A percentile compares a stretch with the other conserved stretches of the same genome.
phyloP scores from a whole-genome alignment of 306 rosid species.

The Neltuma alba region DNA sequence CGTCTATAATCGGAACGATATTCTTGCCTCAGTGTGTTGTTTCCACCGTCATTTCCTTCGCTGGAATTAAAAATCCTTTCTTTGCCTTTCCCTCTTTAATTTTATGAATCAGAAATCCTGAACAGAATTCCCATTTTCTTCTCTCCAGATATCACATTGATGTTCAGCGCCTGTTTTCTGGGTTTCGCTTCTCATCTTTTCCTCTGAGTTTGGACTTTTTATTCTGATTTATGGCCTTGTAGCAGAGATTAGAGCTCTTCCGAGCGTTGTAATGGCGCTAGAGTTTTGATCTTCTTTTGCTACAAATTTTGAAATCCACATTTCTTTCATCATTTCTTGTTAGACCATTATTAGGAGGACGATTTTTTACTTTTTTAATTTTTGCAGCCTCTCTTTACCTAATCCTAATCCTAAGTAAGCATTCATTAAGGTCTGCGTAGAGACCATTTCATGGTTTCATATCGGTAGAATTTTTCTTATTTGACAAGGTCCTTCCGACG shows the following conservation, averaged over 20 bases:
- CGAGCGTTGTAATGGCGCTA: conserved; percentile 14
- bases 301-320: conserved; percentile 2
- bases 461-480: conserved; percentile 38
- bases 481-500: conserved; percentile 34
- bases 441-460: conserved; percentile 42
- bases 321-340: conserved; percentile 29
- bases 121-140: conserved; percentile 15
- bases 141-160: neutral
- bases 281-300: conserved; percentile 28
- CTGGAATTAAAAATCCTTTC: neutral
- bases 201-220: neutral
- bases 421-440: neutral
- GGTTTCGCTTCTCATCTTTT: neutral
- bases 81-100: neutral
- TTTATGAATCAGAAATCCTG: conserved; percentile 24
- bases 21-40: neutral
- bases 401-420: conserved; percentile 18
- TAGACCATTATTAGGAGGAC: conserved; percentile 16
- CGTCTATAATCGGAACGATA: neutral
- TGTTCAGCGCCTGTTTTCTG: conserved; percentile 3
- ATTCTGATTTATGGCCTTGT: neutral
- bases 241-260: neutral
- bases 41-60: neutral
- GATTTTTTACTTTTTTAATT: neutral
- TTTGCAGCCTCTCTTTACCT: conserved; percentile 24